Base-by-base conservation (phyloP, 2,329 filamentous ascomycete species). In the Lecanicillium sp. region DNA sequence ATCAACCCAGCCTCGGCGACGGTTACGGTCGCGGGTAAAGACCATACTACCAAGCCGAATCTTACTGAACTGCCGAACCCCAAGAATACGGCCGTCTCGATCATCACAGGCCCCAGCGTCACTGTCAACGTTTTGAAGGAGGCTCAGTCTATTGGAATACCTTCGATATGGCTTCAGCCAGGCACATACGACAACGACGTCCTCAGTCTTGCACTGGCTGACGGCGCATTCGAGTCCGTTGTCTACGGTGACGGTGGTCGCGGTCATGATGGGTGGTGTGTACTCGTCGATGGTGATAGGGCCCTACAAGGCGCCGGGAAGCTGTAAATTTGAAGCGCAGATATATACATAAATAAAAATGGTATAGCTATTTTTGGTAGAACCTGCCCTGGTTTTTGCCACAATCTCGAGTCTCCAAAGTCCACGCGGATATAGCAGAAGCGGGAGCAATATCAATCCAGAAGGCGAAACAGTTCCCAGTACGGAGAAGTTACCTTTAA, bases 121-220 rank as follows among this genome's bases (percentile, higher is more conserved):
- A 95, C 92, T 1, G 71, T 81, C 43, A 65, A 78, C 51, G 67
- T 94, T 7, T 67, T 96, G 29, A 69, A 79, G 45, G 84, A 94
- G 59, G 92, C 90, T 0, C 84, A 80, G 59, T 67, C 74, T 40
- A 68, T 83, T 9, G 81, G 88, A 3, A 65, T 94, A 32, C 72
- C 76, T 14, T 74, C 85, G 18, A 80, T 95, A 5, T 95, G 86
- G 84, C 65, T 96, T 48, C 92, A 96, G 64, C 92, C 92, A 0
- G 92, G 90, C 1, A 89, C 79, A 13, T 96, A 84, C 55, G 80
- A 95, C 56, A 76, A 84, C 37, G 76, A 78, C 42, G 83, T 87
- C 16, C 56, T 95, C 45, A 65, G 72, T 29, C 88, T 75, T 58
- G 87, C 85, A 3, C 66, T 71, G 16, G 59, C 54, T 43, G 65